Conservation (phyloP, 2,329 filamentous ascomycete genomes). For the Diplodia mutila region DNA sequence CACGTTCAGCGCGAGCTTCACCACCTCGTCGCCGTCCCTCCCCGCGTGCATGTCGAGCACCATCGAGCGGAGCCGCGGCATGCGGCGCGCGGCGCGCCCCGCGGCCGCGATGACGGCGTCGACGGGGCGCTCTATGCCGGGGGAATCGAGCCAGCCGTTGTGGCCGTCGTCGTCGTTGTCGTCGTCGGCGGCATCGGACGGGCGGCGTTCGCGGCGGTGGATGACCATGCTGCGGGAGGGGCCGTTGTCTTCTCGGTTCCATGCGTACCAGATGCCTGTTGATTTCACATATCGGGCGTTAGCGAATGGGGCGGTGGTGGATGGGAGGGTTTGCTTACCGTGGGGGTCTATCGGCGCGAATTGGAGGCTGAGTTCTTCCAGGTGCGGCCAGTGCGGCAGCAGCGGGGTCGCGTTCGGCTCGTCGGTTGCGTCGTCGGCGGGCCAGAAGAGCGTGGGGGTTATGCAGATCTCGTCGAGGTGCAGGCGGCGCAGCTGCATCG, state of each 20-base stretch:
- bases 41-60: not conserved
- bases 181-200: too few species aligned
- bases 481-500: not conserved
- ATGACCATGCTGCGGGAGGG: too few species aligned
- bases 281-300: not conserved
- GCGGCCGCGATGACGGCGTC: not conserved
- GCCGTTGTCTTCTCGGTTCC: too few species aligned
- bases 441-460: not conserved
- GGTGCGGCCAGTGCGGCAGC: too few species aligned
- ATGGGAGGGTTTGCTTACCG: not conserved
- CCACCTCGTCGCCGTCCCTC: too few species aligned
- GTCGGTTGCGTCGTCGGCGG: not conserved
- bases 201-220: too few species aligned
- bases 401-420: not conserved
- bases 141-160: too few species aligned
- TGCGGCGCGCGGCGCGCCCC: not conserved
- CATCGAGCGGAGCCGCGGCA: not conserved
- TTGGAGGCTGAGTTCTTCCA: accelerated
- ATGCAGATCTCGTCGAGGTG: not conserved
- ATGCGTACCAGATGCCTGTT: not conserved
- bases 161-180: too few species aligned
- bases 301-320: too few species aligned
- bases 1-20: not conserved
- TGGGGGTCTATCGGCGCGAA: not conserved
- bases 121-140: not conserved